Base-by-base conservation (phyloP, 1,139 yeast genomes). In the Suhomyces guaymorum region DNA sequence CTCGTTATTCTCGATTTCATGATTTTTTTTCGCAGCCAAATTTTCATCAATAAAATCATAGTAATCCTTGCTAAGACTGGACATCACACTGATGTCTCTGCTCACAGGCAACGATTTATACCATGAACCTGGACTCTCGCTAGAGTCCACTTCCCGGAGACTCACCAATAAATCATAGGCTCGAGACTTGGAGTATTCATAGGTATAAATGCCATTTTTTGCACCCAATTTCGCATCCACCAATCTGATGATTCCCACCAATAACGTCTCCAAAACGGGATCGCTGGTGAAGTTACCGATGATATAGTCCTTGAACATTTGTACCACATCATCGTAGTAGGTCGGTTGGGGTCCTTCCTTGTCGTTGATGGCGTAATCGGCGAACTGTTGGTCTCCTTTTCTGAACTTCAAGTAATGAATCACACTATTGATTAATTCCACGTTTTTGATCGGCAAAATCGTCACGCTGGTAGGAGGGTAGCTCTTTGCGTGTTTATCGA, bases 61-160 rank as follows among this genome's bases (percentile, higher is more conserved):
- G 45, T 70, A 80, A 15, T 65, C 66, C 28, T 66, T 59, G 37
- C 75, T 71, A 16, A 60, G 31, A 37, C 68, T 73, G 0, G 74
- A 52, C 42, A 63, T 66, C 4, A 48, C 41, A 13, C 72, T 69
- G 2, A 67, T 56, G 0, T 61, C 62, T 2, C 49, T 44, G 1
- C 83, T 80, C 10, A 73, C 53, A 21, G 61, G 58, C 15, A 72
- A 50, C 4, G 66, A 57, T 24, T 58, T 61, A 19, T 73, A 62
- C 74, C 78, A 78, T 14, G 53, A 59, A 1, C 62, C 47, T 3
- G 88, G 86, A 39, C 73, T 70, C 6, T 66, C 68, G 30, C n/a
- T n/a, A n/a, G n/a, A n/a, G n/a, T n/a, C n/a, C n/a, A n/a, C n/a
- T 28, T 54, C 61, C 0, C 54, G 55, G 12, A 60, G 44, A 7